A percentile compares a stretch with the other conserved stretches of the same genome.
These are phyloP conservation scores for Pseudoneurospora amorphoporcata DNA, from an alignment of 495 filamentous ascomycete species.

Conservation along the genomic window DNA sequence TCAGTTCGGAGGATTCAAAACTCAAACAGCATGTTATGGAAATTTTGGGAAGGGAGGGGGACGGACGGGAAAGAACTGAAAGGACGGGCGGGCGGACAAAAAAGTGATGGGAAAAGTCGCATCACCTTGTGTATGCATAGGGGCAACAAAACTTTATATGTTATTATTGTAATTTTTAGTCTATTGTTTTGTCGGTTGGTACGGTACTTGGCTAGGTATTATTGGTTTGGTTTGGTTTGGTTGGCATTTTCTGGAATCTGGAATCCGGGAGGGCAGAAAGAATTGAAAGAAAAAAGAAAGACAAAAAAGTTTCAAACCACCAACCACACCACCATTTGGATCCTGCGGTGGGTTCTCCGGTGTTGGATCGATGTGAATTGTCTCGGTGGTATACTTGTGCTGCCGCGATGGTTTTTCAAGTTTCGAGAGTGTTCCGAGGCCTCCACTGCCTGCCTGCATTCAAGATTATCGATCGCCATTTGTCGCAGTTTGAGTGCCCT, in stretches of 20 bases:
- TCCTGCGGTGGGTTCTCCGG: too few relatives aligned
- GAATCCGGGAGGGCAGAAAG: background rate
- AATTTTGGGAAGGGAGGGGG: background rate
- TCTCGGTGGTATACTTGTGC: too few relatives aligned
- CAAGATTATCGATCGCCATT: background rate
- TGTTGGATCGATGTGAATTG: too few relatives aligned
- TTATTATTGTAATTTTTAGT: background rate
- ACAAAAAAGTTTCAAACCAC: background rate
- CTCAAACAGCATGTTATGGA: background rate
- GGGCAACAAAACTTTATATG: background rate
- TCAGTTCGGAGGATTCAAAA: background rate
- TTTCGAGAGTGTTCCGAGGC: background rate
- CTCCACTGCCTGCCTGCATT: background rate
- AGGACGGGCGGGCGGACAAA: background rate
- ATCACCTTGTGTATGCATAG: background rate
- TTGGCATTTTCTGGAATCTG: background rate
- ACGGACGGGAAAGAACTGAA: background rate
- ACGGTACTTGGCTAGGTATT: too few relatives aligned
- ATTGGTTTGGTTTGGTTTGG: too few relatives aligned
- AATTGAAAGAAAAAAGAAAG: background rate
- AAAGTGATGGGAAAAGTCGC: background rate
- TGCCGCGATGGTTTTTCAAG: background rate
- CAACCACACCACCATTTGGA: background rate
- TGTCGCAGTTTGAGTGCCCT: background rate
- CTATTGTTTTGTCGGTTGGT: background rate